Evolutionary conservation across 257 asterid species (phyloP), one percentile per base, ranked within the genome.

Genomic region (Coffea eugenioides): DNA sequence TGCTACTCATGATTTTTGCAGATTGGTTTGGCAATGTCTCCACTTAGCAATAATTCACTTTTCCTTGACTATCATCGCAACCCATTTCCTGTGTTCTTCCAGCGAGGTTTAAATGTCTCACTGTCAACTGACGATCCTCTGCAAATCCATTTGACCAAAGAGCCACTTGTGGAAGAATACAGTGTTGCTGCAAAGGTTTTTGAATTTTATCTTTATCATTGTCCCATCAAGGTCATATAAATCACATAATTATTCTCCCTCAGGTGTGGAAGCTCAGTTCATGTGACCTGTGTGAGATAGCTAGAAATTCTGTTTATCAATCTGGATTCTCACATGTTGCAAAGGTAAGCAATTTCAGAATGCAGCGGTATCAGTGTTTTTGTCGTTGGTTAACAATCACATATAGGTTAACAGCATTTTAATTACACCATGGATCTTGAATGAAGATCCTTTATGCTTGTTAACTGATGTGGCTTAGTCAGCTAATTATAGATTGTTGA

Each of bases 251-350:
- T 80, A 48, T 67, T 51, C 14, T 74, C 39, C 67, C 75, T 75
- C 89, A 93, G 99, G 98, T 95, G 48, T 95, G 99, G 99, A 95
- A 95, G 90, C 93, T 93, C 70, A 95, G 98, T 83, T 90, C 98
- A 14, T 95, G 99, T 78, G 99, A 95, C 87, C 97, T 95, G 11
- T 92, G 99, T 70, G 99, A 95, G 95, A 88, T 95, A 79, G 99
- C 99, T 41, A 86, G 97, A 80, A 88, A 95, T 82, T 95, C 99
- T 45, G 97, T 95, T 78, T 95, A 95, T 80, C 99, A 95, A 76
- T 95, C 99, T 76, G 99, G 99, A 75, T 95, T 95, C 81, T 64
- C 91, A 39, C 98, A 95, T 81, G 84, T 88, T 34, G 92, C 94
- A 74, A 95, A 95, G 99, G 99, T 95, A 71, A 79, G 85, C 81